phyloP scores from a whole-genome alignment of 2,329 filamentous ascomycete species.

The Colletotrichum cordylinicola region DNA sequence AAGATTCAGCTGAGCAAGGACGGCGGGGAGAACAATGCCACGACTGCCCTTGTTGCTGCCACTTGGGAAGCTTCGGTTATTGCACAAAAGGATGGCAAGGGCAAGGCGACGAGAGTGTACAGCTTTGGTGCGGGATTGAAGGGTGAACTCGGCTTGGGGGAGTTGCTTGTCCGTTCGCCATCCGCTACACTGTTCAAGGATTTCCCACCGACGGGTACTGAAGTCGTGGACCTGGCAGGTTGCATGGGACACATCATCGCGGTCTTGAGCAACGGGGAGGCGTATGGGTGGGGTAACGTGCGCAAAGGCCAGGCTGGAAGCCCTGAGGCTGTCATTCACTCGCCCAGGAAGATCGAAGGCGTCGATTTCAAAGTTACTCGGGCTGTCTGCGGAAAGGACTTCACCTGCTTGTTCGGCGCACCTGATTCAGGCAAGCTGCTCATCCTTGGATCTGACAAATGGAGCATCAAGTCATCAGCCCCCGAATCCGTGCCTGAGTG shows the following conservation, averaged over 20 bases:
- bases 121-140: constrained; percentile 71
- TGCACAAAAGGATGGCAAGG: constrained; percentile 51
- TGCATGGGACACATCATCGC: constrained; percentile 80
- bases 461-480: constrained; percentile 63
- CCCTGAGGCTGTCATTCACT: constrained; percentile 56
- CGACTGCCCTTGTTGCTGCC: constrained; percentile 61
- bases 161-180: constrained; percentile 53
- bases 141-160: constrained; percentile 75
- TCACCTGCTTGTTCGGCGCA: constrained; percentile 74
- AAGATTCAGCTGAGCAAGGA: constrained; percentile 39
- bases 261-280: constrained; percentile 76
- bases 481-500: constrained; percentile 62
- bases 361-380: constrained; percentile 67
- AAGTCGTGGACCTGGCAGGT: constrained; percentile 71
- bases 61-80: constrained; percentile 81
- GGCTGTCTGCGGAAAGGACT: constrained; percentile 83
- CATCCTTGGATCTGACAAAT: constrained; percentile 80
- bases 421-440: constrained; percentile 62
- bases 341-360: constrained; percentile 65
- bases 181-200: constrained; percentile 55
- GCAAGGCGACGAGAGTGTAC: constrained; percentile 57
- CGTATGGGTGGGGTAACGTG: constrained; percentile 88
- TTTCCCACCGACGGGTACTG: constrained; percentile 67
- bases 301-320: constrained; percentile 84
- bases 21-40: constrained; percentile 29